phyloP scores from a whole-genome alignment of 371 early-diverging fungal species.

The Circinella umbellata region DNA sequence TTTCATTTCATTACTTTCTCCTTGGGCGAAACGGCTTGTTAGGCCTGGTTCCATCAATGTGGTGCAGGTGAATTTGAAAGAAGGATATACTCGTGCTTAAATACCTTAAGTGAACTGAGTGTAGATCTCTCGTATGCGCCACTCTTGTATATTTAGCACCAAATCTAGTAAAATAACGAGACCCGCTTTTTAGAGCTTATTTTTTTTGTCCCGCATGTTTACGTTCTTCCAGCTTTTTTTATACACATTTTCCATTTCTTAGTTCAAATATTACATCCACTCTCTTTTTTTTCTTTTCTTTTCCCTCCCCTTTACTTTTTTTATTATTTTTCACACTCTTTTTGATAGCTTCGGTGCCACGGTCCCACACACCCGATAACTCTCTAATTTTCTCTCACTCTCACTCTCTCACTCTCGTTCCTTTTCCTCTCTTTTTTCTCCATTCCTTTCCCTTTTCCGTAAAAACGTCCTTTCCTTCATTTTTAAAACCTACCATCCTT shows the following conservation, averaged over 20 bases:
- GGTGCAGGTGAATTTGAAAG: constrained; percentile 5
- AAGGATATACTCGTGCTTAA: constrained; percentile 2
- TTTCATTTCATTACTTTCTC: constrained; percentile 7
- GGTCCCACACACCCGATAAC: background rate
- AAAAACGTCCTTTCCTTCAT: background rate
- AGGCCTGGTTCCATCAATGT: background rate
- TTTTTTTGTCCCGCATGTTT: background rate
- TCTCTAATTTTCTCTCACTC: background rate
- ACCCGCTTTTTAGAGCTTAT: constrained; percentile 3
- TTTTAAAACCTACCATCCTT: background rate
- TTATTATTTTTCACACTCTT: constrained; percentile 10
- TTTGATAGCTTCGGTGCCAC: background rate
- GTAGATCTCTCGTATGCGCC: constrained; percentile 6
- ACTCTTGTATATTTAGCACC: constrained; percentile 3
- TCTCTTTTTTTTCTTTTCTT: too few relatives aligned
- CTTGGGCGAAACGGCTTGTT: background rate
- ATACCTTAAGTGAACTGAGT: background rate
- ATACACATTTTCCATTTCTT: too few relatives aligned
- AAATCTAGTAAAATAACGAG: constrained; percentile 12
- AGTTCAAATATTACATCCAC: too few relatives aligned
- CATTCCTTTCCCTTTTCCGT: constrained; percentile 12
- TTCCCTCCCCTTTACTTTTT: background rate
- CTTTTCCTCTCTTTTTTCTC: constrained; percentile 6
- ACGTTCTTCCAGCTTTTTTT: too few relatives aligned
- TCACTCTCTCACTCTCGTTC: constrained; percentile 4